A percentile compares a stretch with the other conserved stretches of the same genome.
These are phyloP conservation scores for Xylaria scruposa DNA, from an alignment of 495 filamentous ascomycete genomes.

Conservation along the genomic window DNA sequence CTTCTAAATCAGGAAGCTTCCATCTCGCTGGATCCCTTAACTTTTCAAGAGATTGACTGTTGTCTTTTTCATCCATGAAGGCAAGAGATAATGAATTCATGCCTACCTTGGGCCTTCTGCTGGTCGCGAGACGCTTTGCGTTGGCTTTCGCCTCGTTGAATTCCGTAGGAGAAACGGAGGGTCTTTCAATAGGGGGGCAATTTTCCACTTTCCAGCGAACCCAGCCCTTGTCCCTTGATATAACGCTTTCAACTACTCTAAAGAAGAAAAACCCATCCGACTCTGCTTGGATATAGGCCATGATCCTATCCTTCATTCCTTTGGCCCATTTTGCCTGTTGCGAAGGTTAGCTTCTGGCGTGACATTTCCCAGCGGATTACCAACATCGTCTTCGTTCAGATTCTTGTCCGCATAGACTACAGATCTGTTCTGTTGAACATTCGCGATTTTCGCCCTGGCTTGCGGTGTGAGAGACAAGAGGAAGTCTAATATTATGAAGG, in stretches of 20 bases:
- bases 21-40: conserved; percentile 54
- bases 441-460: conserved; percentile 76
- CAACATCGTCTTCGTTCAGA: conserved; percentile 81
- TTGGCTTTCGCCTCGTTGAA: conserved; percentile 70
- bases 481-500: conserved; percentile 91
- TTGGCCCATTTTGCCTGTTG: conserved; percentile 73
- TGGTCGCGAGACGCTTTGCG: conserved; percentile 67
- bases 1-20: conserved; percentile 51
- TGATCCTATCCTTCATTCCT: conserved; percentile 74
- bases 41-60: conserved; percentile 52
- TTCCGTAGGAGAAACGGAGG: conserved; percentile 68
- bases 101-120: conserved; percentile 69
- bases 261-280: conserved; percentile 89
- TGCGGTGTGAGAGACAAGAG: conserved; percentile 85
- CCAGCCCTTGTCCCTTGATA: conserved; percentile 97
- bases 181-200: conserved; percentile 82
- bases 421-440: conserved; percentile 78
- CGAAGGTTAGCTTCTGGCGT: conserved; percentile 9
- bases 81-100: conserved; percentile 75
- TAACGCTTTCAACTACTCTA: conserved; percentile 93
- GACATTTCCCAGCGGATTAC: conserved; percentile 35
- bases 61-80: conserved; percentile 73
- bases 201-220: conserved; percentile 95
- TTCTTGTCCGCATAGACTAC: conserved; percentile 79
- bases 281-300: conserved; percentile 77